Base-by-base conservation (phyloP, 1,284 basidiomycete genomes). In the Quambalaria eucalypti region DNA sequence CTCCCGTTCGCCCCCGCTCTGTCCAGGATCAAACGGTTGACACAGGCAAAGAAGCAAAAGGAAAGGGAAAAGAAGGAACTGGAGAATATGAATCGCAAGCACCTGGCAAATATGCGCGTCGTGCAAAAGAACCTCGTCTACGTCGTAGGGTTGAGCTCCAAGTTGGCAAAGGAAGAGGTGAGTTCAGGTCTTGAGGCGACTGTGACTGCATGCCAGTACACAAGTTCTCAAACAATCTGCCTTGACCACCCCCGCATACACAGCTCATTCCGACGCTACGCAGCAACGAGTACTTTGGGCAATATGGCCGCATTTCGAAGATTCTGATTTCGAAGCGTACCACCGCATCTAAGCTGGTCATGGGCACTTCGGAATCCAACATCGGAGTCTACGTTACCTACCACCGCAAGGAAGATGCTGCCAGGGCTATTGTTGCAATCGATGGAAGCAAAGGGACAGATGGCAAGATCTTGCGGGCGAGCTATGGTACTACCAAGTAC, bases 261-360 rank as follows among this genome's bases (percentile, higher is more conserved):
- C 62, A 96, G 89, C 85, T 95, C 48, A 89, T 97, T 61, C 87
- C 91, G 1, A 90, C 91, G 10, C 80, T 99, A 42, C 88, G 92
- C 51, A 92, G 90, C 12, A 87, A 87, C 71, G 95, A 99, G 65
- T 96, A 95, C 77, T 98, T 98, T 77, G 95, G 95, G 5, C 91
- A 96, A 76, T 98, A 97, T 77, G 95, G 95, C 64, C 95, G 93
- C 79, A 96, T 99, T 66, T 85, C 87, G 48, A 96, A 96, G 79
- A 89, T 98, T 57, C 81, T 96, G 52, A 84, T 99, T 48, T 87
- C 89, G 54, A 95, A 97, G 77, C 86, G 93, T 33, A 86, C 85
- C 8, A 81, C 85, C 1, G 83, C 88, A 4, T 83, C 83, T 47
- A 85, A 68, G 54, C 64, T 76, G 30, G 75, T 71, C 30, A 72